Evolutionary conservation across 208 protist genomes (phyloP).

Genomic region (Wallacemonas rigidus): DNA sequence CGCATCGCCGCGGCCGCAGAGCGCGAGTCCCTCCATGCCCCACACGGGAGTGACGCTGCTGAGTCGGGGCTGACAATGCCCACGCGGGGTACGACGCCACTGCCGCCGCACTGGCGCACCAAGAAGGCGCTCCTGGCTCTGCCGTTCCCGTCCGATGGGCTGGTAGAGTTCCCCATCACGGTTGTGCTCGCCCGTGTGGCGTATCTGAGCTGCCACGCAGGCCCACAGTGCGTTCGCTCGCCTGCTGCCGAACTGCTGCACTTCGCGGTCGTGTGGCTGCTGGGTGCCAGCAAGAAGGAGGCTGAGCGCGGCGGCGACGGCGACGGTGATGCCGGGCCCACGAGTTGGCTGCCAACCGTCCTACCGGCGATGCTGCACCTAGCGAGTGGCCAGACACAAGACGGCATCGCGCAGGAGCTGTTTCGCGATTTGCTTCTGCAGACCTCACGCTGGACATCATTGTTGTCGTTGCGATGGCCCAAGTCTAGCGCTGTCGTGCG

Average conservation of each 20-base stretch:
- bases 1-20: constrained; percentile 43
- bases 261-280: constrained; percentile 64
- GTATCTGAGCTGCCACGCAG: constrained; percentile 57
- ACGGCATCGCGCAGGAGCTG: constrained; percentile 49
- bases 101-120: constrained; percentile 38
- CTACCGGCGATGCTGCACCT: constrained; percentile 65
- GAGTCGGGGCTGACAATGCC: too few relatives aligned
- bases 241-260: constrained; percentile 90
- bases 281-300: constrained; percentile 44
- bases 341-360: constrained; percentile 27
- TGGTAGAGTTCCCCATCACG: constrained; percentile 54
- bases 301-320: constrained; percentile 26
- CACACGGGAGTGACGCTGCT: neutral
- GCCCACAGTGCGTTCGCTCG: constrained; percentile 62
- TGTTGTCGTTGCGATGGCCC: neutral
- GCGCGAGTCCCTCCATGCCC: neutral
- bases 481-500: neutral
- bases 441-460: constrained; percentile 81
- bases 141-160: constrained; percentile 27
- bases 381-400: constrained; percentile 43
- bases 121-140: constrained; percentile 37
- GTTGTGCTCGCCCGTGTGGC: constrained; percentile 64
- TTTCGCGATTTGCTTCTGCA: constrained; percentile 77
- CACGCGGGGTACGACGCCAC: neutral
- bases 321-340: neutral